Conservation (phyloP, 108 stramenopile genomes). For the Skeletonema grethae region DNA sequence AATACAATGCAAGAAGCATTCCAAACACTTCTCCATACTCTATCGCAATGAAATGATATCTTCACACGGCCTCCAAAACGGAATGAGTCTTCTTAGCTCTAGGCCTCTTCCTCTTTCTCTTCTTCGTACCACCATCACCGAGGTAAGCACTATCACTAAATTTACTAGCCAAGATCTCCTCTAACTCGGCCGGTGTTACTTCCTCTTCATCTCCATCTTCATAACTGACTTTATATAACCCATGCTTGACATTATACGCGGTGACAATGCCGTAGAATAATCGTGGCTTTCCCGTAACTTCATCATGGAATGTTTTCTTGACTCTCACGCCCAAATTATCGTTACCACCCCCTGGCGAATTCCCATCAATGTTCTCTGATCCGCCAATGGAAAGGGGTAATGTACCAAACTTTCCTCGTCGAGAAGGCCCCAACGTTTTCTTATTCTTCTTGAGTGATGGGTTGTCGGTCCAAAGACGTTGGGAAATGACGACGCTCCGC, state of each 20-base stretch:
- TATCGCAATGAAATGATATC: background rate
- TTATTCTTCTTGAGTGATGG: background rate
- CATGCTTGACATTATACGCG: background rate
- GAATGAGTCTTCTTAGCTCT: slow-evolving; percentile 4
- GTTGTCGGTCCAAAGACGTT: background rate
- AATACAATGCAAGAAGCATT: background rate
- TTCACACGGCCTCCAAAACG: background rate
- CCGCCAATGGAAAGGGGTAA: background rate
- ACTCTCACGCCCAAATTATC: background rate
- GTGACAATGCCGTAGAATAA: background rate
- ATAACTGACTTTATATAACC: background rate
- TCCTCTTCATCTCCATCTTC: background rate
- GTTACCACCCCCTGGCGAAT: background rate
- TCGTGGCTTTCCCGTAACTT: background rate
- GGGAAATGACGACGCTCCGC: background rate
- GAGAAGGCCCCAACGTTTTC: background rate
- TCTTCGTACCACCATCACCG: background rate
- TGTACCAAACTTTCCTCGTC: background rate
- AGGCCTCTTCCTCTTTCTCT: background rate
- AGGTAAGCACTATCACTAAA: background rate
- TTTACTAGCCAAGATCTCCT: background rate
- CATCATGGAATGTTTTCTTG: background rate
- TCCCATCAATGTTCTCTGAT: background rate
- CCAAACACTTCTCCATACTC: background rate
- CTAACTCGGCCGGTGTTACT: background rate